Conservation (phyloP, 106 monocot species). For the Alisma plantagoaquatica region DNA sequence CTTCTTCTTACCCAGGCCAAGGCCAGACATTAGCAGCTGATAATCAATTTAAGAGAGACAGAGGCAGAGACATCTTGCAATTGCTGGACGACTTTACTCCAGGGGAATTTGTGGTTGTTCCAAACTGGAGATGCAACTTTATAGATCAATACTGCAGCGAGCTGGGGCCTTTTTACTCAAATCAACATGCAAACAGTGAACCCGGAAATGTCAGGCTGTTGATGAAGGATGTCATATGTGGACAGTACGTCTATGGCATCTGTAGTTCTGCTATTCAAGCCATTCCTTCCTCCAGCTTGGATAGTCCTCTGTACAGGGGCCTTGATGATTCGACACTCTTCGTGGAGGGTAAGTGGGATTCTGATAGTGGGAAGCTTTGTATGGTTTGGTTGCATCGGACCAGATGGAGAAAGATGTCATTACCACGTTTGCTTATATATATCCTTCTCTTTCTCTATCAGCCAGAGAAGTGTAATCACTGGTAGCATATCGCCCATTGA, state of each 20-base stretch:
- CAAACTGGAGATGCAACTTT: conserved; percentile 53
- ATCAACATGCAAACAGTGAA: conserved; percentile 20
- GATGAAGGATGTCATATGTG: conserved; percentile 59
- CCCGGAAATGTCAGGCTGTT: conserved; percentile 26
- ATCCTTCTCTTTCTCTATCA: conserved; percentile 41
- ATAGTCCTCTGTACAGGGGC: too few relatives aligned
- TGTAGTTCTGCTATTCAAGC: conserved; percentile 33
- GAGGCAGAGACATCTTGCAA: conserved; percentile 29
- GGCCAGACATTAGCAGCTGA: conserved; percentile 9
- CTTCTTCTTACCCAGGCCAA: conserved; percentile 36
- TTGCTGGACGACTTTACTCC: conserved; percentile 33
- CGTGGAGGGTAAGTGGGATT: conserved; percentile 47
- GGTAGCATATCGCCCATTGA: conserved; percentile 37
- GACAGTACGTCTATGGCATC: conserved; percentile 10
- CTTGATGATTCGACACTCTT: conserved; percentile 39
- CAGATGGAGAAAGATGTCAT: conserved; percentile 16
- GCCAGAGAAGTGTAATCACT: conserved; percentile 21
- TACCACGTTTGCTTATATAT: conserved; percentile 59
- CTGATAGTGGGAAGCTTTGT: conserved; percentile 51
- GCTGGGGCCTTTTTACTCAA: conserved; percentile 46
- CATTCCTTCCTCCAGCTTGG: conserved; percentile 8
- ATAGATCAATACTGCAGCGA: conserved; percentile 42
- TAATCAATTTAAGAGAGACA: conserved; percentile 27
- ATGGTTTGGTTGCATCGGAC: conserved; percentile 66
- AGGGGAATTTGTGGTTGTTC: conserved; percentile 27